Conservation (phyloP, 2,329 filamentous ascomycete species). For the Cladophialophora immunda region DNA sequence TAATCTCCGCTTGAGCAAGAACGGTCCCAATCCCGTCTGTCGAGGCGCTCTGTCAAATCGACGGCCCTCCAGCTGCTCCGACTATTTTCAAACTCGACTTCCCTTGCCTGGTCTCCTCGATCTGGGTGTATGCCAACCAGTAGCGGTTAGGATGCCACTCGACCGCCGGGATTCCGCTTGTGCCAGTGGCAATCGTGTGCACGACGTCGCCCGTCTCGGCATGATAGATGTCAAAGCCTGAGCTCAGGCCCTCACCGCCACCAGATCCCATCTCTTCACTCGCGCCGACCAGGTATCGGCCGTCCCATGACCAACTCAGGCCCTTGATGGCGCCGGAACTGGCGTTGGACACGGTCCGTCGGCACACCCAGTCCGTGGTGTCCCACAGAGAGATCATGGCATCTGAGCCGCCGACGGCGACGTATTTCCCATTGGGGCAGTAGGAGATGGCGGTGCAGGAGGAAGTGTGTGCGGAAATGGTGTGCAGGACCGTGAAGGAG, state of each 20-base stretch:
- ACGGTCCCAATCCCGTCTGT: not conserved
- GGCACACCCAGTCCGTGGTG: constrained; percentile 61
- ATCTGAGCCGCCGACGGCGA: constrained; percentile 59
- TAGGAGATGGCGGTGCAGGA: constrained; percentile 57
- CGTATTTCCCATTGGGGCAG: constrained; percentile 57
- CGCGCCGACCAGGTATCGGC: constrained; percentile 57
- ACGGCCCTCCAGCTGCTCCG: constrained; percentile 52
- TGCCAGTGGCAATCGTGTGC: constrained; percentile 54
- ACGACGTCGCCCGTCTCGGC: constrained; percentile 60
- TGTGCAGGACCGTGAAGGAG: constrained; percentile 54
- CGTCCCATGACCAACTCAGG: constrained; percentile 61
- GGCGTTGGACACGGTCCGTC: constrained; percentile 55
- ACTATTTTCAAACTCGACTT: constrained; percentile 58
- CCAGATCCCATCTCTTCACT: constrained; percentile 57
- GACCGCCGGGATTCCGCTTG: constrained; percentile 55
- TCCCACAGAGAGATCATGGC: constrained; percentile 61
- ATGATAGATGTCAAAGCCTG: constrained; percentile 59
- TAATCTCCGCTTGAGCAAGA: not conserved
- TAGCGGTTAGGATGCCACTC: constrained; percentile 61
- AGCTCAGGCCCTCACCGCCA: constrained; percentile 43
- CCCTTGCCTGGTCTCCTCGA: constrained; percentile 49
- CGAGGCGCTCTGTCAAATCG: constrained; percentile 28
- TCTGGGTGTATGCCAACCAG: constrained; percentile 59
- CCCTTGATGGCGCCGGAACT: constrained; percentile 56
- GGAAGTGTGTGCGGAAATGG: constrained; percentile 59